Evolutionary conservation across 2,329 filamentous ascomycete genomes (phyloP), one percentile per base, ranked within the genome.

Genomic region (Ceratocystiopsis minuta): DNA sequence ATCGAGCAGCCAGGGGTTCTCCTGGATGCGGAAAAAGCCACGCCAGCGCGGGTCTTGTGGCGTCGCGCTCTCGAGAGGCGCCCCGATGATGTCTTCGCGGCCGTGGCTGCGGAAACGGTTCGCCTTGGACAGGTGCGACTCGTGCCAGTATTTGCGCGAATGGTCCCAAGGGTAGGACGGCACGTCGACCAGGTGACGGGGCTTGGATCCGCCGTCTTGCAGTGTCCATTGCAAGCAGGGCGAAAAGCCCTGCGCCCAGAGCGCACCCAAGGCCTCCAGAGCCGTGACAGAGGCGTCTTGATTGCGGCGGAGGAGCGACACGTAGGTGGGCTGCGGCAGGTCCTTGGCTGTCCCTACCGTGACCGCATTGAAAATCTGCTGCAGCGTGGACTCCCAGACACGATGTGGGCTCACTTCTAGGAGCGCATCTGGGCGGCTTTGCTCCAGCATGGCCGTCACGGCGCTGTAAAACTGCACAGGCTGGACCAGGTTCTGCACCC

Each of bases 1-100:
- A 43, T 70, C 62, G 1, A 52, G 51, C 6, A 69, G 47, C 68
- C 68, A 71, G 0, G 63, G 61, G 2, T 55, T 53, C 4, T 62
- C 57, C 11, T 60, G 53, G 0, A 62, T 41, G 0, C 57, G 55
- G 11, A 68, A 53, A 16, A 65, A 53, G 38, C 65, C 64, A 15
- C 66, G 56, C 68, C 68, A 71, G 10, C 49, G 44, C 3, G 56
- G 55, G 3, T 53, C 48, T 11, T 54, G 40, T 1, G 55, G 52
- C 9, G 40, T 46, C 3, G 56, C 57, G 15, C 40, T 45, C 15
- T 49, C 46, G 3, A 49, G 34, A 0, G 47, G 51, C 1, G 49
- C 45, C 2, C 51, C 51, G 3, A 62, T 51, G 3, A 53, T 51
- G 28, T 57, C 53, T 6, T 56, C 51, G 5, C 51, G 45, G 0